Conservation (phyloP, 192 early-diverging fungal genomes). For the Chytriomyces sp. region DNA sequence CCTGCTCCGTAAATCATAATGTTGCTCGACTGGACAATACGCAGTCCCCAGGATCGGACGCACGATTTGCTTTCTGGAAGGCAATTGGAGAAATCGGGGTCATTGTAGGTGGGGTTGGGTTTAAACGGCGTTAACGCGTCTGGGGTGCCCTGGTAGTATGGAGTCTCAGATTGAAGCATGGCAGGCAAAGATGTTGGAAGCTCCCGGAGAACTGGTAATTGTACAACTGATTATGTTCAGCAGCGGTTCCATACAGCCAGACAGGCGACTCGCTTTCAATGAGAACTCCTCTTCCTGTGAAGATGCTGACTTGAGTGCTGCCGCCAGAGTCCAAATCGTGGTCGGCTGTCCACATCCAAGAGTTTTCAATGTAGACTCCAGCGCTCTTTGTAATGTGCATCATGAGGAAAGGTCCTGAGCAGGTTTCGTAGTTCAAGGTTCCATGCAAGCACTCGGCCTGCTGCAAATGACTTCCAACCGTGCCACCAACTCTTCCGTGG, state of each 20-base stretch:
- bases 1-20: no score
- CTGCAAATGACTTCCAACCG: slow-evolving; percentile 36
- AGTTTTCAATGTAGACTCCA: slow-evolving; percentile 51
- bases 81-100: slow-evolving; percentile 42
- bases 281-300: slow-evolving; percentile 49
- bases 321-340: slow-evolving; percentile 45
- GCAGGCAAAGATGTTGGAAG: slow-evolving; percentile 45
- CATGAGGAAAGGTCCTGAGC: slow-evolving; percentile 32
- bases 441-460: slow-evolving; percentile 23
- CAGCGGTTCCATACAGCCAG: slow-evolving; percentile 47
- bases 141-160: slow-evolving; percentile 47
- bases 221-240: slow-evolving; percentile 51
- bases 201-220: slow-evolving; percentile 45
- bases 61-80: background rate
- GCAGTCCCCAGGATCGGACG: background rate
- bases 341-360: slow-evolving; percentile 53
- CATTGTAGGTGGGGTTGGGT: slow-evolving; percentile 30
- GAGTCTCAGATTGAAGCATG: slow-evolving; percentile 52
- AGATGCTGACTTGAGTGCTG: slow-evolving; percentile 31
- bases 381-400: slow-evolving; percentile 42
- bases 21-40: no score
- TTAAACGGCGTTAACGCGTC: slow-evolving; percentile 32
- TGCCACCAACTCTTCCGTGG: slow-evolving; percentile 51
- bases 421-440: slow-evolving; percentile 19
- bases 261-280: slow-evolving; percentile 39